Percentiles rank a stretch among this genome's conserved stretches.
phyloP scores from a whole-genome alignment of 352 stramenopile genomes.

The Sclerospora graminicola region DNA sequence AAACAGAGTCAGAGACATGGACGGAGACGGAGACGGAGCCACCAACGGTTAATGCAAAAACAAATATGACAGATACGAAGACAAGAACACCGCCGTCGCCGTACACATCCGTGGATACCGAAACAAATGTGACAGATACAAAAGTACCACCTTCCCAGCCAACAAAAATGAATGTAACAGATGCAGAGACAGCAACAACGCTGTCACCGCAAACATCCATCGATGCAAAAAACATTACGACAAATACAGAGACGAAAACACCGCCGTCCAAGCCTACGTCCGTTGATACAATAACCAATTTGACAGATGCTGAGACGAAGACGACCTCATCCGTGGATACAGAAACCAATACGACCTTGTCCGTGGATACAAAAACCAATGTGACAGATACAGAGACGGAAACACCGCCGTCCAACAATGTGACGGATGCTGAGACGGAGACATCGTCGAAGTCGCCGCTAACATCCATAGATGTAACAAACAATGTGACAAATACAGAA shows the following conservation, averaged over 20 bases:
- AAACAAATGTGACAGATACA: neutral
- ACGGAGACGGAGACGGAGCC: slow-evolving; percentile 2
- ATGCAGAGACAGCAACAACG: neutral
- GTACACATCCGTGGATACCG: neutral
- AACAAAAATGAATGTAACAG: neutral
- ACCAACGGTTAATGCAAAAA: neutral
- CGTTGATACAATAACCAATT: no score
- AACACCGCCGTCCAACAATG: no score
- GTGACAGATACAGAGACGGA: no score
- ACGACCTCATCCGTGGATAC: neutral
- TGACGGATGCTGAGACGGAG: no score
- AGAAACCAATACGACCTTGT: neutral
- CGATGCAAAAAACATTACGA: no score
- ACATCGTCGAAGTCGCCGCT: no score
- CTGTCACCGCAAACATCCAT: neutral
- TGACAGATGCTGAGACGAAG: no score
- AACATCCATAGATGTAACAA: neutral
- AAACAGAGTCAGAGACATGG: neutral
- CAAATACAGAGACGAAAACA: no score
- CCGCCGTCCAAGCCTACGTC: no score
- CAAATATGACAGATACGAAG: neutral
- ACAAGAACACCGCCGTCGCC: neutral
- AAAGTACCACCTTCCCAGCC: neutral
- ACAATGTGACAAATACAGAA: neutral
- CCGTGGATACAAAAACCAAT: neutral